Conservation (phyloP, 257 asterid species). For the Scutellaria galericulata region DNA sequence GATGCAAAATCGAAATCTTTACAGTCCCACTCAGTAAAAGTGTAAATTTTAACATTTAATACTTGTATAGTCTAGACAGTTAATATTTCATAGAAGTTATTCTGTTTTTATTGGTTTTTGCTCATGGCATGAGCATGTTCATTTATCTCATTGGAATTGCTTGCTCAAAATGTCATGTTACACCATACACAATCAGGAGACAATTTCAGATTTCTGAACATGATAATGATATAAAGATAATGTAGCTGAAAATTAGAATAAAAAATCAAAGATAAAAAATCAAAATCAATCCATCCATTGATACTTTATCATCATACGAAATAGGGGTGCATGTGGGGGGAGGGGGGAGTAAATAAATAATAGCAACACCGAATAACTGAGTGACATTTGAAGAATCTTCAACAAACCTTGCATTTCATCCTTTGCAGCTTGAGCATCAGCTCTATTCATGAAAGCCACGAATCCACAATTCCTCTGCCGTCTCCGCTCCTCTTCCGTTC, state of each 20-base stretch:
- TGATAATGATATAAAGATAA: slow-evolving; percentile 12
- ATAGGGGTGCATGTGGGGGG: background rate
- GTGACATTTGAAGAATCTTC: slow-evolving; percentile 8
- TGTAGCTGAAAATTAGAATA: background rate
- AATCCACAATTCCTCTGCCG: slow-evolving; percentile 93
- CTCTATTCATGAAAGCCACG: slow-evolving; percentile 95
- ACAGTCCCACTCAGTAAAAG: background rate
- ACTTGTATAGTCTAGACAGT: background rate
- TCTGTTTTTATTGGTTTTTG: background rate
- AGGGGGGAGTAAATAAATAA: background rate
- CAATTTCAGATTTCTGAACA: background rate
- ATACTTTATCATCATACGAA: background rate
- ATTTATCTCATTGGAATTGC: background rate
- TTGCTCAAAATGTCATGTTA: slow-evolving; percentile 16
- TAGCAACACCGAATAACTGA: background rate
- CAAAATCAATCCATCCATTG: background rate
- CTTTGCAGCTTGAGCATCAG: slow-evolving; percentile 93
- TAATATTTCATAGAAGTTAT: background rate
- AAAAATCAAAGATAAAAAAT: background rate
- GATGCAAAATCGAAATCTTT: slow-evolving; percentile 15
- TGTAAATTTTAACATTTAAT: background rate
- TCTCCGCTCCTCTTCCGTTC: slow-evolving; percentile 91
- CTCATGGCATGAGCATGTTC: slow-evolving; percentile 18
- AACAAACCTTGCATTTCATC: slow-evolving; percentile 95
- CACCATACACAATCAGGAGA: background rate